Evolutionary conservation across 306 rosid genomes (phyloP), one percentile per base, ranked within the genome.

Genomic region (Cyclanthera cordifolia): DNA sequence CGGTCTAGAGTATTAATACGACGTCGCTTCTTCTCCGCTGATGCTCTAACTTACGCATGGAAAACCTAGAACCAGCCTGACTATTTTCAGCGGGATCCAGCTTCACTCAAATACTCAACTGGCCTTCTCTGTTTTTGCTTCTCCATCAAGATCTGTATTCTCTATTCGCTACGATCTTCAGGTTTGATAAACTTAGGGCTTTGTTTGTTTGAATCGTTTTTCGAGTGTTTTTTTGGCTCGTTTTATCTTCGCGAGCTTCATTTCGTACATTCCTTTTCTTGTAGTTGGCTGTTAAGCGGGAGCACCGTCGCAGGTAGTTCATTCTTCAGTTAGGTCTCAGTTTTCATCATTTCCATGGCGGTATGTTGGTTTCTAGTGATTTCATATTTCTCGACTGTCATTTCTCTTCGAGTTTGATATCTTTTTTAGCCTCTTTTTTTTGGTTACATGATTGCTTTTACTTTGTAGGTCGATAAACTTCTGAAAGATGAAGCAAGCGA

Each of bases 401-500:
- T 34, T 65, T 41, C 52, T 52, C 47, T 39, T 27, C 43, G 11
- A 37, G 43, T 41, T 24, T 53, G 28, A 70, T 17, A 1, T 12
- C 39, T 7, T 75, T 17, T 20, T n/a, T n/a, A n/a, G n/a, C n/a
- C n/a, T n/a, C n/a, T n/a, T 30, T 28, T 49, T 43, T 13, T 13
- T 68, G 3, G 51, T 43, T 72, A 23, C 12, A 46, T 75, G n/a
- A 73, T 88, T 70, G n/a, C n/a, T 21, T 6, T 3, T 16, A 24
- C 20, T 30, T 37, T 41, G 15, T 71, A 94, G 96, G 28, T 86
- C 39, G 90, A 83, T 16, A 94, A 28, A 8, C 86, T 94, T 78
- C 70, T 94, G 60, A 94, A 88, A 85, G 91, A 94, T 88, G 97
- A 94, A 51, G 97, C 99, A 28, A 90, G 85, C 52, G 92, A 90